Conservation (phyloP, 108 stramenopile genomes). For the Nitzschia putrida region DNA sequence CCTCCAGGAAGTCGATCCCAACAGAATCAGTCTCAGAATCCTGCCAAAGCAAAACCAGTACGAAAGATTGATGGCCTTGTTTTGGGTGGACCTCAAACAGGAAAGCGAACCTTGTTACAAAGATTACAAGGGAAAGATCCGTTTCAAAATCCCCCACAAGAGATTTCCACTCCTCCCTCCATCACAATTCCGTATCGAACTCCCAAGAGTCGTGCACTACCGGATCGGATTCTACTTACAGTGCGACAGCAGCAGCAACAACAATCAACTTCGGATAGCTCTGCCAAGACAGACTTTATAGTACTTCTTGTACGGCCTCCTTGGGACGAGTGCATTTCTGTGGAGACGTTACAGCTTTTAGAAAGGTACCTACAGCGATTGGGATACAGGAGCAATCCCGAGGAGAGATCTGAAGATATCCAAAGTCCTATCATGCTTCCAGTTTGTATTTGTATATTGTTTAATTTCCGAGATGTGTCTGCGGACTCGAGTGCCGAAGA, state of each 20-base stretch:
- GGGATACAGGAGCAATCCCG: constrained; percentile 11
- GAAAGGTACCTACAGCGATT: constrained; percentile 1
- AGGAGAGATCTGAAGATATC: constrained; percentile 12
- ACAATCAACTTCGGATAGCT: background rate
- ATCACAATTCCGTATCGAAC: constrained; percentile 44
- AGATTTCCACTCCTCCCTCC: background rate
- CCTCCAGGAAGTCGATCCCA: background rate
- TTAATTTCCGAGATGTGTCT: constrained; percentile 53
- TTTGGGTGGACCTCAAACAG: constrained; percentile 47
- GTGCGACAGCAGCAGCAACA: constrained; percentile 3
- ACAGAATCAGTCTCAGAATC: background rate
- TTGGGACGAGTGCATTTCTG: background rate
- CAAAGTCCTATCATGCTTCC: constrained; percentile 2
- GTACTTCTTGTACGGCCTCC: constrained; percentile 31
- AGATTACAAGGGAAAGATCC: constrained; percentile 57
- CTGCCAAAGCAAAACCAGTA: constrained; percentile 13
- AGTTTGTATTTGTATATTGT: constrained; percentile 42
- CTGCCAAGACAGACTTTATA: constrained; percentile 31
- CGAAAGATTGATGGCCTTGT: constrained; percentile 32
- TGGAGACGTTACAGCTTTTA: background rate
- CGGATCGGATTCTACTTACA: constrained; percentile 44
- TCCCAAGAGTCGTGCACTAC: constrained; percentile 10
- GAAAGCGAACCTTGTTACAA: constrained; percentile 51
- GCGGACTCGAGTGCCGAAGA: background rate
- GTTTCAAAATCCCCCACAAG: constrained; percentile 13